These are phyloP conservation scores for Pyrenochaeta sp. DNA, from an alignment of 2,329 filamentous ascomycete species.

Conservation along the genomic window DNA sequence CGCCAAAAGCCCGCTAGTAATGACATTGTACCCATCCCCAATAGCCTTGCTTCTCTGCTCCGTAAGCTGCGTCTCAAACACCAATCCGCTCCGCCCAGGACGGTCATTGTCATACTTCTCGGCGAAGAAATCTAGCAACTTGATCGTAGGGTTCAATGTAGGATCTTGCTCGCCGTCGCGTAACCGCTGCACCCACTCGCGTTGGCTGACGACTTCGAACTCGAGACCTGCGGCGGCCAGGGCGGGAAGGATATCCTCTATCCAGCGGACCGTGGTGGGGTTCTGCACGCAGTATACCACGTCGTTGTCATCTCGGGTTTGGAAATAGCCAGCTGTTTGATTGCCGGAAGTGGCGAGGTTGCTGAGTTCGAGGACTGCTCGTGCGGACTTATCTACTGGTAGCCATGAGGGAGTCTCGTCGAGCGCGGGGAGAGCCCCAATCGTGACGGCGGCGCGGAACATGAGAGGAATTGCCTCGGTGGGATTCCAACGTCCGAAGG, in stretches of 20 bases:
- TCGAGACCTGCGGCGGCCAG: constrained; percentile 53
- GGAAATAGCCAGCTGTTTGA: background rate
- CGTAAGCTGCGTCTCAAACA: no score
- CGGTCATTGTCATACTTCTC: constrained; percentile 39
- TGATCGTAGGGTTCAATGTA: constrained; percentile 34
- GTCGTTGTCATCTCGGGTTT: constrained; percentile 12
- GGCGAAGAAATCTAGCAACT: constrained; percentile 40
- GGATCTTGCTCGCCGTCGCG: constrained; percentile 30
- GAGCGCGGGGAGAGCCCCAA: constrained; percentile 56
- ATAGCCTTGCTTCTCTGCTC: no score
- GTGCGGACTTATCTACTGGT: constrained; percentile 53
- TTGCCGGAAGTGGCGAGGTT: no score
- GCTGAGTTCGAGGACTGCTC: constrained; percentile 37
- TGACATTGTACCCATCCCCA: no score
- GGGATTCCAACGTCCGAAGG: constrained; percentile 57
- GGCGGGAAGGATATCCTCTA: constrained; percentile 60
- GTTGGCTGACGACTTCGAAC: constrained; percentile 30
- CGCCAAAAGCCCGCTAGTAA: no score
- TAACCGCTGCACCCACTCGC: constrained; percentile 35
- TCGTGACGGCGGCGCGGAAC: constrained; percentile 55
- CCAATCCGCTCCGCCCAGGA: no score
- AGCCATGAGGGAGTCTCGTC: constrained; percentile 54
- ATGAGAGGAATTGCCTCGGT: constrained; percentile 61
- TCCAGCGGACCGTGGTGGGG: constrained; percentile 60
- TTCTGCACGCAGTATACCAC: constrained; percentile 63